phyloP scores from a whole-genome alignment of 768 basidiomycete genomes.

The Tulasnella sp. region DNA sequence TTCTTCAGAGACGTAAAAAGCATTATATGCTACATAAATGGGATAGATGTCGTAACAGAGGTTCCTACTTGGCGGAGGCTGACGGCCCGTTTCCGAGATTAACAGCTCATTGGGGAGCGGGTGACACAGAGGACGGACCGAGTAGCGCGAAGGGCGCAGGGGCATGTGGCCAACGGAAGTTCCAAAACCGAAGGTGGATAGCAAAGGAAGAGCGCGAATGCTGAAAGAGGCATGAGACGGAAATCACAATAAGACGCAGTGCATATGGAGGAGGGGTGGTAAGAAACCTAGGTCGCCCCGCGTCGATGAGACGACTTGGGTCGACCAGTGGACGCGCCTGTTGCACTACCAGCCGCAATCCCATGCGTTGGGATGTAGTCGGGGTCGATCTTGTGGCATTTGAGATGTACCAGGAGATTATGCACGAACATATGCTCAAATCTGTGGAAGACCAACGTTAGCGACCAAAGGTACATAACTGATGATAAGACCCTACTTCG shows the following conservation, averaged over 20 bases:
- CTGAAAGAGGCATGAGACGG: background rate
- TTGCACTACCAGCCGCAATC: slow-evolving; percentile 54
- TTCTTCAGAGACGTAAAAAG: slow-evolving; percentile 12
- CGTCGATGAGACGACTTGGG: slow-evolving; percentile 30
- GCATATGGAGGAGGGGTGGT: background rate
- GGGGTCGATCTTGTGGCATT: slow-evolving; percentile 72
- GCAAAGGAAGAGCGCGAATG: background rate
- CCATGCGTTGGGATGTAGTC: slow-evolving; percentile 81
- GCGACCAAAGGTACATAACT: slow-evolving; percentile 9
- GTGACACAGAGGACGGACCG: slow-evolving; percentile 15
- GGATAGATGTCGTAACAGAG: background rate
- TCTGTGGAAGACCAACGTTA: slow-evolving; percentile 45
- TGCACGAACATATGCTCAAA: slow-evolving; percentile 90
- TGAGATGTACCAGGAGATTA: slow-evolving; percentile 78
- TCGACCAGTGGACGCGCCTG: slow-evolving; percentile 10
- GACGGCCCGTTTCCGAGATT: slow-evolving; percentile 11
- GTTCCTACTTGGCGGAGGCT: background rate
- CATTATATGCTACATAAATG: slow-evolving; percentile 7
- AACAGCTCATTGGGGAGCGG: background rate
- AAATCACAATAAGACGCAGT: background rate
- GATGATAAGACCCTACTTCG: slow-evolving; percentile 62
- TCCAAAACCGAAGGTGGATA: background rate
- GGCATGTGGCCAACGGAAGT: slow-evolving; percentile 1
- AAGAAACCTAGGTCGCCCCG: background rate
- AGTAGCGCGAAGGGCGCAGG: background rate